phyloP scores from a whole-genome alignment of 2,329 filamentous ascomycete genomes.

The Colletotrichum sp. region DNA sequence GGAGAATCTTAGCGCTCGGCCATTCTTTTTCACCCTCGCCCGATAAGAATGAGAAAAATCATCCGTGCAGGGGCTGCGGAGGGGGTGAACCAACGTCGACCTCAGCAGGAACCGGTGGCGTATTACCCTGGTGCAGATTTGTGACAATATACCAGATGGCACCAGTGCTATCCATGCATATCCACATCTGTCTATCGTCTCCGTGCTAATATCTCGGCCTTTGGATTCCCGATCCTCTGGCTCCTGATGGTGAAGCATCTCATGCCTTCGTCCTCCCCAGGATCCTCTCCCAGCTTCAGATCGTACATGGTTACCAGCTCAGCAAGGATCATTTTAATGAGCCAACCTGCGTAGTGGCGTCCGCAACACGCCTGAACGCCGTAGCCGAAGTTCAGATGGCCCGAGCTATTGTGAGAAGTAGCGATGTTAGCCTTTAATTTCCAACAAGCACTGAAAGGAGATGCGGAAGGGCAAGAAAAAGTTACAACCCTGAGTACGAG shows the following conservation, averaged over 20 bases:
- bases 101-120: too few species aligned
- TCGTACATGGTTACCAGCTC: neutral
- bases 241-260: neutral
- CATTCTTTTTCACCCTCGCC: too few species aligned
- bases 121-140: too few species aligned
- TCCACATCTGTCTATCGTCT: neutral
- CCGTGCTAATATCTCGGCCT: neutral
- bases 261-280: neutral
- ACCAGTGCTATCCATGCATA: neutral
- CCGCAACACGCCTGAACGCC: neutral
- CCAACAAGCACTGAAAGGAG: neutral
- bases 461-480: neutral
- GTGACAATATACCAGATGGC: neutral
- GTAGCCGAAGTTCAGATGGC: neutral
- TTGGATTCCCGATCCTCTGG: constrained; percentile 1
- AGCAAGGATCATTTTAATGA: neutral
- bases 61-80: too few species aligned
- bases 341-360: neutral
- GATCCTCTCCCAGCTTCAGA: neutral
- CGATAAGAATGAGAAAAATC: too few species aligned
- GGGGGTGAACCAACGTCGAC: too few species aligned
- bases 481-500: constrained; percentile 2
- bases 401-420: neutral
- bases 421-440: neutral
- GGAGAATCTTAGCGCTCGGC: too few species aligned